phyloP scores from a whole-genome alignment of 148 eudicot species.

The Oxyria digyna region DNA sequence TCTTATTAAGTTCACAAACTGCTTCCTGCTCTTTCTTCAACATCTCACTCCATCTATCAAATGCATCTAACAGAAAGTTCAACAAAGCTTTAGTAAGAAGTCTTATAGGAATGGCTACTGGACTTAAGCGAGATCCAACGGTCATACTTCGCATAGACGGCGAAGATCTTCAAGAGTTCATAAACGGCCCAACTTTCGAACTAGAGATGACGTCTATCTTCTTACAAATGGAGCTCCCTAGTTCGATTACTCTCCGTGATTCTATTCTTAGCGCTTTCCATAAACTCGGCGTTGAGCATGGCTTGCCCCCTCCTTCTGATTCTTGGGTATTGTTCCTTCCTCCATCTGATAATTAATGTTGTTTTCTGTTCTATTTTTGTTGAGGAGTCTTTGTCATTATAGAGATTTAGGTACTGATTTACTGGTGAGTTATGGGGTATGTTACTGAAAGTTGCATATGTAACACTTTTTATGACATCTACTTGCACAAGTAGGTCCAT shows the following conservation, averaged over 20 bases:
- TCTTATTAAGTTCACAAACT: neutral
- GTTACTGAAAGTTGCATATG: too few species aligned
- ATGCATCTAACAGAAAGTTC: constrained; percentile 54
- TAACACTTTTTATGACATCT: too few species aligned
- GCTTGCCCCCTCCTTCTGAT: constrained; percentile 90
- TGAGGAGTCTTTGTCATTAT: too few species aligned
- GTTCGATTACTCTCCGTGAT: constrained; percentile 27
- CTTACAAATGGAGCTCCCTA: constrained; percentile 37
- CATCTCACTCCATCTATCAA: neutral
- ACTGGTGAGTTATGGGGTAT: too few species aligned
- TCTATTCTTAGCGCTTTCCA: constrained; percentile 52
- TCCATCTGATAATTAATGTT: too few species aligned
- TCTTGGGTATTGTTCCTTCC: constrained; percentile 46
- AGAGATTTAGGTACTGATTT: too few species aligned
- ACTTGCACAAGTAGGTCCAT: too few species aligned
- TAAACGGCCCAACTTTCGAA: constrained; percentile 42
- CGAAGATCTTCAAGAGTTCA: constrained; percentile 61
- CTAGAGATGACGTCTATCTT: constrained; percentile 36
- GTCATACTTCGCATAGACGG: constrained; percentile 92
- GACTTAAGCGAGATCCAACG: constrained; percentile 77
- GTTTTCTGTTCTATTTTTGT: too few species aligned
- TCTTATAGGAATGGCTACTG: constrained; percentile 80
- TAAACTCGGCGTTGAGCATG: constrained; percentile 76
- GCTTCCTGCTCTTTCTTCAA: neutral
- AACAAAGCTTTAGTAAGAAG: constrained; percentile 64